Conservation (phyloP, 768 basidiomycete species). For the Guyanaporus albipodus region DNA sequence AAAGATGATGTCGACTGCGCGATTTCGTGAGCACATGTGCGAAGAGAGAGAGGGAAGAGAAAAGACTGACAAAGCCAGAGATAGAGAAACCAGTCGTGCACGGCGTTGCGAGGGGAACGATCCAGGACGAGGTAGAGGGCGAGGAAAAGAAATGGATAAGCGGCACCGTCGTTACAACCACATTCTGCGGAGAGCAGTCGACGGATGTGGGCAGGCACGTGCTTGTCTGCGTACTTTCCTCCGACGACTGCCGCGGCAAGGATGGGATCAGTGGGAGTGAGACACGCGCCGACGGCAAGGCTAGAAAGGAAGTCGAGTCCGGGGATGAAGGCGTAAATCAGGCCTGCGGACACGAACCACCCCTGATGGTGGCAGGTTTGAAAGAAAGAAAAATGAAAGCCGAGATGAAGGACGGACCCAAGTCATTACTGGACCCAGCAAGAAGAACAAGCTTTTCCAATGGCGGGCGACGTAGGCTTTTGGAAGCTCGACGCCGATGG, state of each 20-base stretch:
- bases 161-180: conserved; percentile 96
- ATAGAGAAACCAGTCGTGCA: conserved; percentile 83
- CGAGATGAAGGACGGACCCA: conserved; percentile 52
- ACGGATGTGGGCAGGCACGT: conserved; percentile 82
- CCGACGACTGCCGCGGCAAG: conserved; percentile 60
- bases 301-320: conserved; percentile 85
- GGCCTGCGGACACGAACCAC: conserved; percentile 88
- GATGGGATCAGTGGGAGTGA: conserved; percentile 72
- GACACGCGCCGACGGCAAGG: conserved; percentile 86
- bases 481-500: conserved; percentile 95
- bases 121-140: conserved; percentile 85
- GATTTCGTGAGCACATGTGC: conserved; percentile 3
- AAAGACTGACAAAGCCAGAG: conserved; percentile 78
- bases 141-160: conserved; percentile 90
- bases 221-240: conserved; percentile 97
- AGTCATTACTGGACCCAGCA: conserved; percentile 80
- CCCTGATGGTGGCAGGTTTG: conserved; percentile 46
- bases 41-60: conserved; percentile 1
- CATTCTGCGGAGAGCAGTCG: conserved; percentile 68
- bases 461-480: conserved; percentile 94
- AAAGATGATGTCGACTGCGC: conserved; percentile 70
- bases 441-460: conserved; percentile 84
- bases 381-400: conserved; percentile 4
- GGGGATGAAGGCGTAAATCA: conserved; percentile 92
- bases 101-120: conserved; percentile 51